Evolutionary conservation across 768 basidiomycete species (phyloP).

Genomic region (Lactifluus subvellereus): DNA sequence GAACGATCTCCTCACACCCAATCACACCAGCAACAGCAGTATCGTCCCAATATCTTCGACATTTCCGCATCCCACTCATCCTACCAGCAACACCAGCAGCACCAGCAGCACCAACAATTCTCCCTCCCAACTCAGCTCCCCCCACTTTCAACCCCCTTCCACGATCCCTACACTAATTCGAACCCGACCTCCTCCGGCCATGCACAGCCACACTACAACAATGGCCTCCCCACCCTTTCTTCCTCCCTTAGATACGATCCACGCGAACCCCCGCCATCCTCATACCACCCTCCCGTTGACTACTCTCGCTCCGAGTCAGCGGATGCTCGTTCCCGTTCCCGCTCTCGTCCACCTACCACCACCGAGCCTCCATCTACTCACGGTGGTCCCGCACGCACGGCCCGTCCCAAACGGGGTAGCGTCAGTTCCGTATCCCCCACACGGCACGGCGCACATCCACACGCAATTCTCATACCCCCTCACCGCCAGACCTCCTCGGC

Average conservation of each 20-base stretch:
- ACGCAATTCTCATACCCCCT: constrained; percentile 65
- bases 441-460: constrained; percentile 37
- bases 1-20: constrained; percentile 29
- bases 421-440: constrained; percentile 54
- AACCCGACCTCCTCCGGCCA: neutral
- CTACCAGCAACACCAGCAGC: constrained; percentile 32
- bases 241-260: constrained; percentile 34
- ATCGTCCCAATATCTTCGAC: constrained; percentile 55
- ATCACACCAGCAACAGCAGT: constrained; percentile 25
- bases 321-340: constrained; percentile 29
- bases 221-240: constrained; percentile 33
- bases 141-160: constrained; percentile 26
- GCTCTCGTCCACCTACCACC: constrained; percentile 46
- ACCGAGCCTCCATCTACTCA: constrained; percentile 26
- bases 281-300: constrained; percentile 29
- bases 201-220: constrained; percentile 31
- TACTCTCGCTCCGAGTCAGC: constrained; percentile 24
- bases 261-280: constrained; percentile 27
- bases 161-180: constrained; percentile 30
- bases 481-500: constrained; percentile 26
- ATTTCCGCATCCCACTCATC: constrained; percentile 44
- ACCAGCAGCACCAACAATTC: constrained; percentile 30
- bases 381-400: constrained; percentile 40
- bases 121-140: constrained; percentile 30
- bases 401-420: constrained; percentile 48